These are phyloP conservation scores for Fusarium avenaceum DNA, from an alignment of 2,329 filamentous ascomycete species.

Conservation along the genomic window DNA sequence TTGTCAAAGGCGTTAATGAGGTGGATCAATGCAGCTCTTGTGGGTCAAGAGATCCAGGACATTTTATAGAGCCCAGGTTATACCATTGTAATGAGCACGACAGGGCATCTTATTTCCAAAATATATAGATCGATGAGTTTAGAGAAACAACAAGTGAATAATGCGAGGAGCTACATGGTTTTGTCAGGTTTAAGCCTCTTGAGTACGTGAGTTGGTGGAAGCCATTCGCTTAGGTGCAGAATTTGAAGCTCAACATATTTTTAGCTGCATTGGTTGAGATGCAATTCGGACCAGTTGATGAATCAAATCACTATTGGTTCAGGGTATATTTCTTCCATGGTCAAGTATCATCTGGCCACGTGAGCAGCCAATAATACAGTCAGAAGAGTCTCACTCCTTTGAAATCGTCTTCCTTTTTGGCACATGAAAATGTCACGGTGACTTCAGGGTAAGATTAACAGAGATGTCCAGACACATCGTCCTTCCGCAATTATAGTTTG, in stretches of 20 bases:
- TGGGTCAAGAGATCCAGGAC: conserved; percentile 8
- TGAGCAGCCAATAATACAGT: background rate
- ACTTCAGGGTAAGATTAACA: no score
- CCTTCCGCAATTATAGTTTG: background rate
- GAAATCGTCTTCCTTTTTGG: background rate
- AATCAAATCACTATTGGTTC: background rate
- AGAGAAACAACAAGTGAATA: background rate
- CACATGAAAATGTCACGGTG: background rate
- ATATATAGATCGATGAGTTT: conserved; percentile 31
- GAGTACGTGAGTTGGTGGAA: no score
- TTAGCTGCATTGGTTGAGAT: background rate
- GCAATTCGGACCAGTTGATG: background rate
- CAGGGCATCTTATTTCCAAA: conserved; percentile 13
- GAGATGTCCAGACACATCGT: background rate
- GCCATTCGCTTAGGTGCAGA: no score
- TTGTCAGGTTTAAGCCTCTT: no score
- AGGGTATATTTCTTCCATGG: background rate
- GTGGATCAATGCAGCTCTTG: background rate
- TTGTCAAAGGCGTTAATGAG: background rate
- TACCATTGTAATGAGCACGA: conserved; percentile 35
- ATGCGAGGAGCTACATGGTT: background rate
- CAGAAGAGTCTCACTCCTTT: background rate
- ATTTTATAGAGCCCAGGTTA: conserved; percentile 10
- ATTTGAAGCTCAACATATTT: background rate
- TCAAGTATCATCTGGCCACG: background rate